Evolutionary conservation across 768 basidiomycete species (phyloP).

Genomic region (Pulveroboletus sp.): DNA sequence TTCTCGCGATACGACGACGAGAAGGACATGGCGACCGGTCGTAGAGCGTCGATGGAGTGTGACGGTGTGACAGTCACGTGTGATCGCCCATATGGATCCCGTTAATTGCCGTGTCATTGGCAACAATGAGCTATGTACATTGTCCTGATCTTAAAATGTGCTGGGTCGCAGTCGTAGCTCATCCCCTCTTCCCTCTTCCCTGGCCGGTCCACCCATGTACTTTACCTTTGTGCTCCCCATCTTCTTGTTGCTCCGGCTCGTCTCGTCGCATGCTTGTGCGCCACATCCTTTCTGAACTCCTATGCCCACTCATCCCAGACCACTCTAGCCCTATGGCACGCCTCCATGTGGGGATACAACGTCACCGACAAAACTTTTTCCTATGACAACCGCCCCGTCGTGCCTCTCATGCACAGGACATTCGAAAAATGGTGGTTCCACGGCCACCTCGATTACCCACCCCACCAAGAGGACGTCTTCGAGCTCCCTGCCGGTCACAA

Average conservation of each 20-base stretch:
- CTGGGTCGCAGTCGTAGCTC: not conserved
- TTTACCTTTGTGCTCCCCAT: not conserved
- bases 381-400: constrained; percentile 63
- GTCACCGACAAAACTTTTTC: constrained; percentile 49
- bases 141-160: not conserved
- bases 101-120: not conserved
- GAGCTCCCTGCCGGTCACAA: constrained; percentile 54
- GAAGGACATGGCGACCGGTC: not conserved
- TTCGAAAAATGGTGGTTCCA: constrained; percentile 60
- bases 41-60: not conserved
- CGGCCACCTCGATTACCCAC: constrained; percentile 52
- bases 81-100: not conserved
- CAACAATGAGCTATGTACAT: not conserved
- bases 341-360: constrained; percentile 66
- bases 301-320: not conserved
- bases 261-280: constrained; percentile 17
- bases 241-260: constrained; percentile 5
- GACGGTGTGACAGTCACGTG: not conserved
- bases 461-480: constrained; percentile 52
- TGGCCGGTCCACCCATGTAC: constrained; percentile 22
- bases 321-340: constrained; percentile 44
- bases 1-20: not conserved
- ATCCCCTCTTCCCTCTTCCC: not conserved
- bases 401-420: constrained; percentile 33
- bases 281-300: not conserved